A percentile compares a stretch with the other conserved stretches of the same genome.
Evolutionary conservation across 108 stramenopile genomes (phyloP).

Genomic region (Bacterosira constricta): DNA sequence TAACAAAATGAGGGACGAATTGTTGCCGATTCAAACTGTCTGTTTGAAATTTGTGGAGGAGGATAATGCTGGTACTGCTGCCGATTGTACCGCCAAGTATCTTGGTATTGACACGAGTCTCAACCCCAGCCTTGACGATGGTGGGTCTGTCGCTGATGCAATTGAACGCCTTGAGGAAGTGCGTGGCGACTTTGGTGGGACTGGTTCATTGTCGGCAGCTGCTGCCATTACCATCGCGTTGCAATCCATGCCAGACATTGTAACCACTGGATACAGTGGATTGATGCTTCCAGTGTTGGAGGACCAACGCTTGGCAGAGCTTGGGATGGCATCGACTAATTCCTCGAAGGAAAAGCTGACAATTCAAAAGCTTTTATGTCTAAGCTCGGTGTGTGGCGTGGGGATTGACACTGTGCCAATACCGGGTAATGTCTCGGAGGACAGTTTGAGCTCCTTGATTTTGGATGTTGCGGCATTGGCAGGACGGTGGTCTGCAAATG

Average conservation of each 20-base stretch:
- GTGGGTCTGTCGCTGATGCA: slow-evolving; percentile 77
- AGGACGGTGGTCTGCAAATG: slow-evolving; percentile 77
- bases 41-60: slow-evolving; percentile 41
- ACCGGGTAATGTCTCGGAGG: slow-evolving; percentile 49
- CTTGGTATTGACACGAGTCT: slow-evolving; percentile 80
- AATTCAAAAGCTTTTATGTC: slow-evolving; percentile 61
- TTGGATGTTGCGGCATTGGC: slow-evolving; percentile 83
- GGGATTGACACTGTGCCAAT: slow-evolving; percentile 90
- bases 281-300: slow-evolving; percentile 88
- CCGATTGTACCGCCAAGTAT: slow-evolving; percentile 30
- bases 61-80: neutral
- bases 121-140: slow-evolving; percentile 78
- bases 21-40: slow-evolving; percentile 61
- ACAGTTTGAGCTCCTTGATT: slow-evolving; percentile 59
- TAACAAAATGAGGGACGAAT: slow-evolving; percentile 38
- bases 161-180: slow-evolving; percentile 78
- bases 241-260: slow-evolving; percentile 67
- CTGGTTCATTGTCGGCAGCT: slow-evolving; percentile 73
- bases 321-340: slow-evolving; percentile 18
- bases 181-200: slow-evolving; percentile 57
- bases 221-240: slow-evolving; percentile 74
- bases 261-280: slow-evolving; percentile 78
- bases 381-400: slow-evolving; percentile 86
- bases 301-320: slow-evolving; percentile 70
- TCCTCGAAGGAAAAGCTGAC: slow-evolving; percentile 9